Percentiles rank a stretch among this genome's conserved stretches.
Conservation (phyloP, 2,329 filamentous ascomycete genomes). For the Hypomyces perniciosus region DNA sequence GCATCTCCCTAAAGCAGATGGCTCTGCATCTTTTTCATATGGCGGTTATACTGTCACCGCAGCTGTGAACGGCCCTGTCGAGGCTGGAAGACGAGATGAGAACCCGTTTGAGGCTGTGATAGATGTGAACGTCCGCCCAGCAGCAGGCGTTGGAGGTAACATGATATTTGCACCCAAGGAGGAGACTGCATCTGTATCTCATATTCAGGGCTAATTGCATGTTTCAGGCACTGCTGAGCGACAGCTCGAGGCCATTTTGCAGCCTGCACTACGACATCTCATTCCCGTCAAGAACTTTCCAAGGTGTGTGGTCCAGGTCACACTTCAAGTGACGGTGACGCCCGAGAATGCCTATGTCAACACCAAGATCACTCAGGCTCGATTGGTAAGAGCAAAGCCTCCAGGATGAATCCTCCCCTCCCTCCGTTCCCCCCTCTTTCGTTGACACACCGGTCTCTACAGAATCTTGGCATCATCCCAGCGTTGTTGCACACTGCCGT, state of each 20-base stretch:
- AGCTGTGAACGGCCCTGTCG: constrained; percentile 87
- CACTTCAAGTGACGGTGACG: constrained; percentile 67
- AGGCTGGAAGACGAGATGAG: constrained; percentile 83
- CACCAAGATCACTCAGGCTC: constrained; percentile 54
- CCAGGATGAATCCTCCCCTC: not conserved
- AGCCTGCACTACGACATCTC: constrained; percentile 65
- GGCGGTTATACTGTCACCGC: constrained; percentile 76
- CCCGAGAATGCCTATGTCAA: constrained; percentile 62
- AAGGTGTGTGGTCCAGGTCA: constrained; percentile 71
- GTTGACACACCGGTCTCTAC: constrained; percentile 10
- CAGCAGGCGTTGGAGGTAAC: constrained; percentile 72
- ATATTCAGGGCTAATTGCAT: not conserved
- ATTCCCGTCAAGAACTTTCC: constrained; percentile 72
- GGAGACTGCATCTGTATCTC: not conserved
- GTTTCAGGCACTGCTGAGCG: constrained; percentile 62
- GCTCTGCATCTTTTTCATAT: constrained; percentile 70
- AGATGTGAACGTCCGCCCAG: constrained; percentile 84
- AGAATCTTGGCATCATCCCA: constrained; percentile 77
- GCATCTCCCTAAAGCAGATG: constrained; percentile 65
- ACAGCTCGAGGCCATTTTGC: constrained; percentile 72
- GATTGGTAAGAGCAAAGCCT: constrained; percentile 43
- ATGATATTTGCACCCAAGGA: not conserved
- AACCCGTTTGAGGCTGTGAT: constrained; percentile 85
- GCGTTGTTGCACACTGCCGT: constrained; percentile 75
- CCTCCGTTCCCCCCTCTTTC: not conserved